Percentiles rank a stretch among this genome's conserved stretches.
Evolutionary conservation across 2,329 filamentous ascomycete genomes (phyloP).

Genomic region (Arthrobotrys entomopaga): DNA sequence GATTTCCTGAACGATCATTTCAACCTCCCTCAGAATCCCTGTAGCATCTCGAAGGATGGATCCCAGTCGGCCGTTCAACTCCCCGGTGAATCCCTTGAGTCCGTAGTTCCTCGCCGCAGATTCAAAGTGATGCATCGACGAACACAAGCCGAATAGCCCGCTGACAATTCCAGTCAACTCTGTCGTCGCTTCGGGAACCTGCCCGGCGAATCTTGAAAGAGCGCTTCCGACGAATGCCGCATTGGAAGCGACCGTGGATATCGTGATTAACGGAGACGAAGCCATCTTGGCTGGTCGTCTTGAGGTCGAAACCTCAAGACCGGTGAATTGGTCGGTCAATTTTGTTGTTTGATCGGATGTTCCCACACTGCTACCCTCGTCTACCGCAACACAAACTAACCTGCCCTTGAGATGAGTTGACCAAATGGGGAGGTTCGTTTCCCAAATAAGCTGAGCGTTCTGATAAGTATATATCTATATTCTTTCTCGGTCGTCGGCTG

Average conservation of each 20-base stretch:
- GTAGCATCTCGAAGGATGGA: constrained; percentile 53
- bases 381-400: neutral
- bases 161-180: constrained; percentile 53
- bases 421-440: neutral
- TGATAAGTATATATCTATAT: no score
- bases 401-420: no score
- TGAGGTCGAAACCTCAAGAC: constrained; percentile 56
- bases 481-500: neutral
- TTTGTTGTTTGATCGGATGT: constrained; percentile 50
- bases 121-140: constrained; percentile 54
- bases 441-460: neutral
- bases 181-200: constrained; percentile 53
- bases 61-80: constrained; percentile 40
- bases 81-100: constrained; percentile 42
- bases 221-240: constrained; percentile 46
- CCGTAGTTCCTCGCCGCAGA: constrained; percentile 48
- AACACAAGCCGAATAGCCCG: constrained; percentile 47
- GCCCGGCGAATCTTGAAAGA: constrained; percentile 50
- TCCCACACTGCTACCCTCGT: constrained; percentile 13
- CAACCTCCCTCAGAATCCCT: constrained; percentile 42
- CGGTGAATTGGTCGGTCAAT: constrained; percentile 40
- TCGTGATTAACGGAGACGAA: constrained; percentile 49
- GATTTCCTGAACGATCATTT: constrained; percentile 51
- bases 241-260: constrained; percentile 50
- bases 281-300: constrained; percentile 51